phyloP scores from a whole-genome alignment of 768 basidiomycete genomes.

The Daedalea quercina region DNA sequence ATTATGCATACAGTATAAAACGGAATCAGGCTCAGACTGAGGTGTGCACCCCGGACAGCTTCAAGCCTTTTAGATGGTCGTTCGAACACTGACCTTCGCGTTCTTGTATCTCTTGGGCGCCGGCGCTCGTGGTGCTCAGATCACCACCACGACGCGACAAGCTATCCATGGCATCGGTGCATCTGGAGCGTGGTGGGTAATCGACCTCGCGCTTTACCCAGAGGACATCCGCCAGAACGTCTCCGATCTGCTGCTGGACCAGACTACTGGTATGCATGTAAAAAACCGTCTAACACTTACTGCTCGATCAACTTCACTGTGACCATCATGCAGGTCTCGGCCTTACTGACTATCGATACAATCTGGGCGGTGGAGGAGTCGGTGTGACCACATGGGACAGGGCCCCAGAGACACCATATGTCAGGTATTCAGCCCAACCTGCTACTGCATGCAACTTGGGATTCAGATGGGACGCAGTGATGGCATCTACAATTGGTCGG shows the following conservation, averaged over 20 bases:
- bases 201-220: constrained; percentile 36
- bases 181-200: constrained; percentile 42
- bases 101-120: neutral
- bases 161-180: constrained; percentile 35
- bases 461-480: constrained; percentile 6
- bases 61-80: neutral
- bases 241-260: constrained; percentile 32
- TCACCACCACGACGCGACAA: constrained; percentile 15
- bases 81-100: neutral
- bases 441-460: constrained; percentile 8
- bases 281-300: neutral
- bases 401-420: constrained; percentile 28
- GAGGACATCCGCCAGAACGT: constrained; percentile 33
- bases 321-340: constrained; percentile 25
- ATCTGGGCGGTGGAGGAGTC: constrained; percentile 37
- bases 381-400: constrained; percentile 27
- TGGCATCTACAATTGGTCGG: constrained; percentile 33
- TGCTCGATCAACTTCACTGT: neutral
- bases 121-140: neutral
- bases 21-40: no score
- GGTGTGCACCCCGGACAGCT: no score
- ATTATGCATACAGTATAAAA: no score
- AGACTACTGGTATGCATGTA: neutral
- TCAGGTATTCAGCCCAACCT: constrained; percentile 23
- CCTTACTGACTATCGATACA: constrained; percentile 36